Conservation (phyloP, 495 filamentous ascomycete species). For the Acidiella bohemica region DNA sequence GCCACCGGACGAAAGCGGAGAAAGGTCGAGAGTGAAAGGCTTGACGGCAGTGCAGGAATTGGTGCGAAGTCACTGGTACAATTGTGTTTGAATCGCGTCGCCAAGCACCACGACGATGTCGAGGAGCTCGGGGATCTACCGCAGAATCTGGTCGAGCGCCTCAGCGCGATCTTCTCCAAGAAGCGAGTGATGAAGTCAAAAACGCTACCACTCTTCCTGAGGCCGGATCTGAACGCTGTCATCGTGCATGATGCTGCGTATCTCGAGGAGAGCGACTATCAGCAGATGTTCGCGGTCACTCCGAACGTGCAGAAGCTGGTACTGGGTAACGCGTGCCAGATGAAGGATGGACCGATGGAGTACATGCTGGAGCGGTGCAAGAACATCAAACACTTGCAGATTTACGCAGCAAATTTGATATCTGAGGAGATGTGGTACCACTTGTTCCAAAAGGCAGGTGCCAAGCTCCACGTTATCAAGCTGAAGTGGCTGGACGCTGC, state of each 20-base stretch:
- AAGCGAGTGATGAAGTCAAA: conserved; percentile 53
- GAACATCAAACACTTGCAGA: conserved; percentile 45
- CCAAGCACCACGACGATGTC: conserved; percentile 65
- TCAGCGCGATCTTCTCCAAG: conserved; percentile 71
- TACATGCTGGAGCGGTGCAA: conserved; percentile 60
- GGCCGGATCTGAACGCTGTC: conserved; percentile 49
- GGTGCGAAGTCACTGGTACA: conserved; percentile 64
- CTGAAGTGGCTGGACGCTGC: conserved; percentile 54
- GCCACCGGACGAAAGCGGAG: conserved; percentile 42
- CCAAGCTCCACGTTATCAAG: conserved; percentile 49
- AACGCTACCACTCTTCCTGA: conserved; percentile 67
- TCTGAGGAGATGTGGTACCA: conserved; percentile 55
- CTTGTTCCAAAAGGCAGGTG: conserved; percentile 48
- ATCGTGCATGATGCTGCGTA: conserved; percentile 67
- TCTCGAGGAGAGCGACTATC: conserved; percentile 59
- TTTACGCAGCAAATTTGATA: conserved; percentile 70
- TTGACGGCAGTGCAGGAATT: conserved; percentile 55
- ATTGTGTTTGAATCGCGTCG: conserved; percentile 73
- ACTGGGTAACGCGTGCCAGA: conserved; percentile 66
- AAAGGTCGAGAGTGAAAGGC: conserved; percentile 59
- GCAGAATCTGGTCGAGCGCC: conserved; percentile 48
- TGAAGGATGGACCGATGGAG: conserved; percentile 69
- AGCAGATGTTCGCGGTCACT: conserved; percentile 64
- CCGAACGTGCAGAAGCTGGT: conserved; percentile 54
- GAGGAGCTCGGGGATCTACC: conserved; percentile 76